Evolutionary conservation across 306 rosid genomes (phyloP), one percentile per base, ranked within the genome.

Genomic region (Vigna angularis): DNA sequence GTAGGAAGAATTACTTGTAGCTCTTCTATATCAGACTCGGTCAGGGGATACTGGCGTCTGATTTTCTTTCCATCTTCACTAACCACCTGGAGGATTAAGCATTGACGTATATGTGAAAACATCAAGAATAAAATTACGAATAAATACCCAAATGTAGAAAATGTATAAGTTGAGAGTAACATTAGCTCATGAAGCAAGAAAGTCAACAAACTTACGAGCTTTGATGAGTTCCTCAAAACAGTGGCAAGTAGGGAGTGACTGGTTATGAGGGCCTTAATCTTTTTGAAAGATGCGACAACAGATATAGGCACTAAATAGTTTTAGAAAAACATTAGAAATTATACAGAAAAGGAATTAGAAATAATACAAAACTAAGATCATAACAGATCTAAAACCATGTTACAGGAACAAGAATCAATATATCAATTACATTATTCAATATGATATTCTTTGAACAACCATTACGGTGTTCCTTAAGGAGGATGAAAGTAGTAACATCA

Each of bases 281-380:
- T 95, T 93, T 95, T 95, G 88, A 95, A 95, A 75, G 98, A 95
- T 79, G 97, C 97, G 84, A 95, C 97, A 79, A 95, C 93, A 68
- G 93, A 88, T 79, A 93, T 88, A 18, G 98, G 98, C 88, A 95
- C 98, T 95, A 72, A 79, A 82, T 5, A 61, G 78, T 81, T 70
- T 79, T 58, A 74, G 78, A 66, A 71, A 83, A 73, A 45, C 28
- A 74, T 81, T 59, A 73, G 82, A 80, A 78, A 72, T 55, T 48
- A 72, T 16, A 66, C n/a, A 74, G 78, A 66, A 71, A 30, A 83
- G 70, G 50, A 20, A 74, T 81, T 59, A 73, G 82, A 80, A 78
- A 72, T 55, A 52, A 72, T 16, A 66, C n/a, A 65, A 45, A 77
- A 77, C 67, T 52, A 48, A 78, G 50, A 22, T 22, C 57, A 48